Evolutionary conservation across 2,329 filamentous ascomycete species (phyloP).

Genomic region (Fusarium dlaminii): DNA sequence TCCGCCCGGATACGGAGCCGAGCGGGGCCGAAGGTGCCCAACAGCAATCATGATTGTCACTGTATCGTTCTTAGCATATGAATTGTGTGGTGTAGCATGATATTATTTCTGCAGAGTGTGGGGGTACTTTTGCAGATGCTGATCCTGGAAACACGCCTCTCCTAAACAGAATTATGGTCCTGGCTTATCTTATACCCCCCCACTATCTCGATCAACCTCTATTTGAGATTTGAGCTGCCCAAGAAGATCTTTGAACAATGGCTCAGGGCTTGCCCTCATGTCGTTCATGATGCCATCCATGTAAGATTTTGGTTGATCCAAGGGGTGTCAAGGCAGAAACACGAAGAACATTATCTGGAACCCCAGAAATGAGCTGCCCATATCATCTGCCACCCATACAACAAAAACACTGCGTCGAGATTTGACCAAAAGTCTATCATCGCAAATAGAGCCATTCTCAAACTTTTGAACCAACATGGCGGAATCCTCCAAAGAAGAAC

Average conservation of each 20-base stretch:
- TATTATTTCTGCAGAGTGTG: neutral
- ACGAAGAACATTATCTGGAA: neutral
- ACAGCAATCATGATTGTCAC: neutral
- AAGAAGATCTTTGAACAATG: neutral
- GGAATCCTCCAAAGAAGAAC: neutral
- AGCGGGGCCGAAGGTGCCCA: conserved; percentile 17
- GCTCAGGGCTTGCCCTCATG: neutral
- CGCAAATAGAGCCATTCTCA: neutral
- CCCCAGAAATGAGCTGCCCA: neutral
- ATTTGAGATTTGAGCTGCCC: neutral
- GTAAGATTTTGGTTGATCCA: neutral
- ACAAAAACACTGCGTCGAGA: neutral
- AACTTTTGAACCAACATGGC: neutral
- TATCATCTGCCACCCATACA: neutral
- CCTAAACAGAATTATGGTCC: neutral
- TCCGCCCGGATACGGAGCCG: conserved; percentile 26
- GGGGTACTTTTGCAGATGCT: neutral
- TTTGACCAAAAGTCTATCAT: neutral
- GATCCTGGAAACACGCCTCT: neutral
- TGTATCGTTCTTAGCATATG: neutral
- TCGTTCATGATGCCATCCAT: neutral
- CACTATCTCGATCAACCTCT: neutral
- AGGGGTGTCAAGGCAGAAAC: neutral
- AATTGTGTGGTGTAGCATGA: neutral
- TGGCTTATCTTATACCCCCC: neutral